Percentiles rank a stretch among this genome's conserved stretches.
These are phyloP conservation scores for Boletus eberwhitei DNA, from an alignment of 768 basidiomycete species.

Conservation along the genomic window DNA sequence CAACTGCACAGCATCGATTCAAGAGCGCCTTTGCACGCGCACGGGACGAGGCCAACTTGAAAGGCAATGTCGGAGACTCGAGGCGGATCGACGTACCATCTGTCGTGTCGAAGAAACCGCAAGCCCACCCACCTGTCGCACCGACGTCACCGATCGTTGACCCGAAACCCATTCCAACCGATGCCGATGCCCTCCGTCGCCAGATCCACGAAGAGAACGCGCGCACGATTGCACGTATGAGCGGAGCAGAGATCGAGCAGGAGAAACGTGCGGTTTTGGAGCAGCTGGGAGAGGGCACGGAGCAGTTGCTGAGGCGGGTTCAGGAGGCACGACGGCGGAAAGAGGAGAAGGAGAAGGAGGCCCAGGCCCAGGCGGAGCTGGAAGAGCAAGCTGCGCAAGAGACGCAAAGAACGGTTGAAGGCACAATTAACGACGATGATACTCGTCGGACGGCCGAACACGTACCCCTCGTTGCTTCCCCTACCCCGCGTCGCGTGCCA, in stretches of 20 bases:
- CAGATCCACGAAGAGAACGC: constrained; percentile 69
- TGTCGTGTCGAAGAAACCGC: constrained; percentile 26
- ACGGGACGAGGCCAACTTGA: constrained; percentile 33
- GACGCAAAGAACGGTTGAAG: not conserved
- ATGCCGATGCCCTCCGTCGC: constrained; percentile 45
- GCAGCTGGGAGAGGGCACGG: constrained; percentile 65
- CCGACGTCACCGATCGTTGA: not conserved
- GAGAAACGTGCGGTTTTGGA: constrained; percentile 67
- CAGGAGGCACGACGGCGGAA: constrained; percentile 21
- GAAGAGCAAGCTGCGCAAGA: not conserved
- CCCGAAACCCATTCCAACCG: constrained; percentile 17
- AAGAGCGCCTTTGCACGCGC: constrained; percentile 57
- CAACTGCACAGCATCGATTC: constrained; percentile 59
- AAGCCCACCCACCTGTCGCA: not conserved
- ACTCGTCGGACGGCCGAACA: not conserved
- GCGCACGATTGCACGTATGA: constrained; percentile 61
- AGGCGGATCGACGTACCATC: constrained; percentile 15
- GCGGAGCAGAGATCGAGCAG: constrained; percentile 61
- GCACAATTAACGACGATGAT: not conserved
- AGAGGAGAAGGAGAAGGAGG: constrained; percentile 1
- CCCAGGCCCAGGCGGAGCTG: not conserved
- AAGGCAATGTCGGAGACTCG: constrained; percentile 18
- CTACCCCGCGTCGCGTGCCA: constrained; percentile 8
- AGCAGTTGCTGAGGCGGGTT: constrained; percentile 51
- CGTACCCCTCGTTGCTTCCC: constrained; percentile 1